Evolutionary conservation across 805 yeast species (phyloP).

Genomic region (Dipodascopsis uninucleata): DNA sequence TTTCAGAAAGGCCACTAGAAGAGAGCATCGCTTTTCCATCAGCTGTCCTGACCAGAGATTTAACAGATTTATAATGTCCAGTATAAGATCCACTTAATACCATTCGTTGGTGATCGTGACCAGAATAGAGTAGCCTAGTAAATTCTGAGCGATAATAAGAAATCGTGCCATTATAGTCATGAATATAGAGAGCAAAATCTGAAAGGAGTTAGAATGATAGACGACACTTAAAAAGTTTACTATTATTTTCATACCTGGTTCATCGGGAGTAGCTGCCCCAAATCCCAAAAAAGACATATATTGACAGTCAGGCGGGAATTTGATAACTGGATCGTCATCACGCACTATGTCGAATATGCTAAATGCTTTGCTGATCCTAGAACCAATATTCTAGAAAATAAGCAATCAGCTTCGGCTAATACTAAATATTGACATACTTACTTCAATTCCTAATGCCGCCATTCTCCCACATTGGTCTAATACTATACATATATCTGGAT

Average conservation of each 20-base stretch:
- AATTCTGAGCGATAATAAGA: constrained; percentile 32
- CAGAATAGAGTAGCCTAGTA: constrained; percentile 23
- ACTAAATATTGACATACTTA: not conserved
- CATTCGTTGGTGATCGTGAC: constrained; percentile 12
- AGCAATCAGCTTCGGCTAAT: not conserved
- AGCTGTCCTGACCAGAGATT: constrained; percentile 59
- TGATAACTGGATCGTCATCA: constrained; percentile 19
- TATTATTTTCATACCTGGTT: constrained; percentile 12
- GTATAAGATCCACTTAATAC: constrained; percentile 57
- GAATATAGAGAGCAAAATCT: constrained; percentile 32
- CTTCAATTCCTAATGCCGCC: constrained; percentile 28
- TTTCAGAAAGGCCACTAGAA: constrained; percentile 58
- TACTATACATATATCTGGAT: constrained; percentile 30
- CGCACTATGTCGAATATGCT: constrained; percentile 24
- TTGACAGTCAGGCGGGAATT: constrained; percentile 19
- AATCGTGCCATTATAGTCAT: constrained; percentile 38
- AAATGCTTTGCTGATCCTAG: constrained; percentile 22
- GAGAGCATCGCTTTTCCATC: constrained; percentile 62
- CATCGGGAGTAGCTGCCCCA: constrained; percentile 24
- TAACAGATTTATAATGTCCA: constrained; percentile 82
- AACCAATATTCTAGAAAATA: constrained; percentile 21
- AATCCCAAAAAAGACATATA: constrained; percentile 19
- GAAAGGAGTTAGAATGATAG: not conserved
- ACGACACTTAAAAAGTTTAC: not conserved
- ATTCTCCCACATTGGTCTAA: constrained; percentile 28